Evolutionary conservation across 1,284 basidiomycete species (phyloP), one percentile per base, ranked within the genome.

Genomic region (Laetiporus sulphureus): DNA sequence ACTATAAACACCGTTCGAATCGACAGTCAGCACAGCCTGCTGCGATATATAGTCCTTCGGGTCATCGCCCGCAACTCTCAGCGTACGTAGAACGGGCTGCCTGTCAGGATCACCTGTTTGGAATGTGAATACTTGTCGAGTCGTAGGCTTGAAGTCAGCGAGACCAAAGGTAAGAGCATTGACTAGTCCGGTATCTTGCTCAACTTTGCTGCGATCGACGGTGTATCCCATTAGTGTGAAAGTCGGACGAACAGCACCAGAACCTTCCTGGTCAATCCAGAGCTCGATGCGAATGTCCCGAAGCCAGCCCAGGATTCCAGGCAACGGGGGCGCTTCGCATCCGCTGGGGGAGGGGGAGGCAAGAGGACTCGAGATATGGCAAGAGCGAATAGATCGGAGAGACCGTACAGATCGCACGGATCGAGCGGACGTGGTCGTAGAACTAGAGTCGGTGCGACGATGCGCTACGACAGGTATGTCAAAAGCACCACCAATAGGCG

Each of bases 261-360:
- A 85, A 5, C 83, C 80, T 62, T 90, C 87, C 60, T 90, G 87
- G 54, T 90, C 88, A 23, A 90, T 79, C 60, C 78, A 73, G 22
- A 90, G 62, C 44, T 84, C 75, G n/a, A 89, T 59, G 24, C 59
- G 61, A 15, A 66, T 65, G 36, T 69, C 64, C 42, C 69, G 64
- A 7, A 86, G 66, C 77, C 79, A 83, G 1, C 58, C 50, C 1
- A 78, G 54, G 29, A 64, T 57, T 13, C 53, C 49, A 0, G 72
- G 71, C 12, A 75, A 57, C 25, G 44, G 46, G 19, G 45, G 30
- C 24, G 54, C 38, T 36, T 36, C 47, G 10, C 18, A 19, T 2
- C 34, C 10, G 30, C 50, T 40, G 47, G 24, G 40, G 38, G 32
- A 41, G 42, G 44, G 21, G 38, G 54, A 40, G 33, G 52, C 40